Base-by-base conservation (phyloP, 1,284 basidiomycete species). In the Stygiomarasmius scandens region DNA sequence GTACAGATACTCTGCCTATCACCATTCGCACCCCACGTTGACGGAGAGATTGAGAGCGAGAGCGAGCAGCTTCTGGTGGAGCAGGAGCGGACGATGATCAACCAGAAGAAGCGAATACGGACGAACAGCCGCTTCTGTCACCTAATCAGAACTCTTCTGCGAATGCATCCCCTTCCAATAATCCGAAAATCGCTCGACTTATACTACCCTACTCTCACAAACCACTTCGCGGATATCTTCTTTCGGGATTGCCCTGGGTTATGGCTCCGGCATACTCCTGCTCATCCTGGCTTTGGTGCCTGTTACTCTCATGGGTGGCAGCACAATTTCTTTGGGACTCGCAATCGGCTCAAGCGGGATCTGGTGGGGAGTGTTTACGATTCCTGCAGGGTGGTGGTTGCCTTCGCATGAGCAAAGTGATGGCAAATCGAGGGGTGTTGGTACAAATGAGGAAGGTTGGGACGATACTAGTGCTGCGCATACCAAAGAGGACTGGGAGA, bases 11-110 rank as follows among this genome's bases (percentile, higher is more conserved):
- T 95, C 93, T 53, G 91, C 92, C 29, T 96, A 94, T 67, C 92
- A 96, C 70, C 92, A 96, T 74, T 94, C 91, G 51, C 95, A 97
- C 72, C 95, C 94, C 2, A 96, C 93, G 1, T 73, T 97, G 59
- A 89, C 90, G 46, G 94, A 97, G 75, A 81, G 94, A 19, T 76
- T 96, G 64, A 86, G 83, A 64, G 93, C 86, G 56, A 92, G 95
- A 60, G 71, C 74, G 59, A n/a, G n/a, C n/a, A n/a, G 38, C 83
- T 84, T 77, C 78, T 84, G 62, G 54, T 32, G 6, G 62, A 60
- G 32, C 34, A 27, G 54, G 57, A 49, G 41, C 58, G 60, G 41
- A 50, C n/a, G n/a, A n/a, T n/a, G n/a, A n/a, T n/a, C n/a, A n/a
- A n/a, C n/a, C n/a, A n/a, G n/a, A n/a, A n/a, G 63, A 67, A 32